phyloP scores from a whole-genome alignment of 352 stramenopile species.

The Phytophthora rubi region DNA sequence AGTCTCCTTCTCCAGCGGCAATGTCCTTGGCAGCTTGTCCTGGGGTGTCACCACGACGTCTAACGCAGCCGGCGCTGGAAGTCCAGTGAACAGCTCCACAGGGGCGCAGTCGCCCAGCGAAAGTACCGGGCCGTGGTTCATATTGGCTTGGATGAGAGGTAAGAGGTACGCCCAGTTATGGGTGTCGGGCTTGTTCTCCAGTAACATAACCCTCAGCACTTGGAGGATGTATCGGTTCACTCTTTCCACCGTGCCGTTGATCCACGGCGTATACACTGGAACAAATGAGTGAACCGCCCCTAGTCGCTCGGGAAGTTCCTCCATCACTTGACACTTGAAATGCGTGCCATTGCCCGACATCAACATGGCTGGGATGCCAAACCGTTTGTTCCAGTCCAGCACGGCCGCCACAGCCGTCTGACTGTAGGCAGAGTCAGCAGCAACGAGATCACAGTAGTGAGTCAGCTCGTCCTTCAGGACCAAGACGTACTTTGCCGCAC shows the following conservation, averaged over 20 bases:
- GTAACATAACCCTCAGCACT: constrained; percentile 10
- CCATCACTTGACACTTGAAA: neutral
- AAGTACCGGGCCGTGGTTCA: constrained; percentile 25
- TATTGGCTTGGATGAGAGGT: constrained; percentile 16
- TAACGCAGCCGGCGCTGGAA: constrained; percentile 3
- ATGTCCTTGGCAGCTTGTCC: neutral
- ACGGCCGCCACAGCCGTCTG: too few species aligned
- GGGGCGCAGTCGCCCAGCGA: constrained; percentile 10
- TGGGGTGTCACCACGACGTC: neutral
- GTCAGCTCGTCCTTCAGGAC: too few species aligned
- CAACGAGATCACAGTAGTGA: too few species aligned
- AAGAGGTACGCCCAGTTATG: constrained; percentile 22
- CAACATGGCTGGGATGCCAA: neutral
- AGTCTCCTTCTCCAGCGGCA: neutral
- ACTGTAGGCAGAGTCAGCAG: too few species aligned
- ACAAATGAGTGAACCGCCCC: constrained; percentile 8
- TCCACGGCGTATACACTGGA: constrained; percentile 18
- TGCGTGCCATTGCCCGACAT: neutral
- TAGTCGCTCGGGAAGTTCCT: constrained; percentile 2
- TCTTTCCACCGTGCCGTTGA: constrained; percentile 2
- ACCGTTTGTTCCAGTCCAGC: too few species aligned
- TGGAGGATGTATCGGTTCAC: constrained; percentile 30
- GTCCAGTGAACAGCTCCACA: constrained; percentile 21
- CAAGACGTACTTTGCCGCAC: too few species aligned
- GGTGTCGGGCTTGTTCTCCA: constrained; percentile 16